Base-by-base conservation (phyloP, 2,329 filamentous ascomycete genomes). In the Penicillium brasilianum region DNA sequence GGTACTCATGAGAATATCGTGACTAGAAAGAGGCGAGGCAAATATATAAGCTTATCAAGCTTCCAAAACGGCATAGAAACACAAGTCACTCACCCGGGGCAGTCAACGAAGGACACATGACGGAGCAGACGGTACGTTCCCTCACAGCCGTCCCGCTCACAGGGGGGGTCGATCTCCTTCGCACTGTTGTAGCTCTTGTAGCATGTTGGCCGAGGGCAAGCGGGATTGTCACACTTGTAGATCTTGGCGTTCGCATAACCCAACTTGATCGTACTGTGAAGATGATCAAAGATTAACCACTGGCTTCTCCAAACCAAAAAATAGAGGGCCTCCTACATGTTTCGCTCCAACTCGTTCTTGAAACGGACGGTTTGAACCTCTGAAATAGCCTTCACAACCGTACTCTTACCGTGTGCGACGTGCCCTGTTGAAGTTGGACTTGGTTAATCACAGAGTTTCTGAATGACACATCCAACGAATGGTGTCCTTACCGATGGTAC, bases 1-100 rank as follows among this genome's bases (percentile, higher is more conserved):
- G 73, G 95, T 99, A 82, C 94, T 98, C 95, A 99, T 99, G 79
- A 99, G 93, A 93, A 99, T 99, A 83, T 99, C 95, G 91, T 99
- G 95, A 80, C 95, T 95, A 30, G 22, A 16, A 16, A 28, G 28
- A 51, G 43, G 37, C 34, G 36, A 48, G 11, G 39, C 44, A n/a
- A 37, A 30, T 4, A 34, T 20, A 46, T 48, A 28, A 48, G 53
- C 41, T 18, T 32, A 48, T 36, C 34, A 25, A 13, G 10, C 10
- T 11, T 25, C 30, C 8, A 18, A 11, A 6, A 20, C 16, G 28
- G 9, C 5, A n/a, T 18, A 11, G 14, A 16, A 10, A 4, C 10
- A 28, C 5, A 14, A 9, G 13, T 41, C 34, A 52, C 32, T 58
- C 30, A 48, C 56, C 60, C 60, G 59, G 95, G 95, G 85, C 95